Evolutionary conservation across 257 asterid genomes (phyloP).

Genomic region (Rubia yunnanensis): DNA sequence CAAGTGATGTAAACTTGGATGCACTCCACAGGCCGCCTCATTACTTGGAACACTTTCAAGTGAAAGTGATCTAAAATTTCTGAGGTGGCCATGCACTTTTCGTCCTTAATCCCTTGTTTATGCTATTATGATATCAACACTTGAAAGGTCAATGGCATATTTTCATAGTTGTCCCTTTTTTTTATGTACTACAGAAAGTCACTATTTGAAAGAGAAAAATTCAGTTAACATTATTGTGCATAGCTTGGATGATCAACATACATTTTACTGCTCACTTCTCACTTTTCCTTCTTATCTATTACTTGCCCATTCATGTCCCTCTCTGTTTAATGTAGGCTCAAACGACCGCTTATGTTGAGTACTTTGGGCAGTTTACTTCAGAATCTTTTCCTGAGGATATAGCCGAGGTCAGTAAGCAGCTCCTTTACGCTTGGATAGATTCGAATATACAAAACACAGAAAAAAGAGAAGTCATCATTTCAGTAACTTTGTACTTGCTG

Average conservation of each 20-base stretch:
- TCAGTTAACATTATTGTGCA: no score
- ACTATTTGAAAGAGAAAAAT: not conserved
- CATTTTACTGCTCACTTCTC: not conserved
- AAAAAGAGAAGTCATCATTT: constrained; percentile 1
- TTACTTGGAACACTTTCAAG: not conserved
- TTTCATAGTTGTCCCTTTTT: not conserved
- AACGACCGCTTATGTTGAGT: constrained; percentile 82
- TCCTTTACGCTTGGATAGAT: constrained; percentile 10
- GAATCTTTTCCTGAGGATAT: constrained; percentile 95
- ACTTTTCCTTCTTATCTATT: not conserved
- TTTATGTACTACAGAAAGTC: not conserved
- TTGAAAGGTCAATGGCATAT: no score
- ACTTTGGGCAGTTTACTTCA: constrained; percentile 91
- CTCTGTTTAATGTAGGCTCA: constrained; percentile 48
- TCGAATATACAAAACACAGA: not conserved
- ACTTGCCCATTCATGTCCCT: not conserved
- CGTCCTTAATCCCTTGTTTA: not conserved
- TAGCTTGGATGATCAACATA: not conserved
- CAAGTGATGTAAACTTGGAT: not conserved
- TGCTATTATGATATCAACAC: not conserved
- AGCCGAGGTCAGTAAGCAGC: constrained; percentile 62
- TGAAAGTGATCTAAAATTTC: not conserved
- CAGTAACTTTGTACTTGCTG: constrained; percentile 10
- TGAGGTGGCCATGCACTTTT: not conserved
- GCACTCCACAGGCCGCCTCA: not conserved